Percentiles rank a stretch among this genome's conserved stretches.
Conservation (phyloP, 169 alveolate species). For the Babesia microti region DNA sequence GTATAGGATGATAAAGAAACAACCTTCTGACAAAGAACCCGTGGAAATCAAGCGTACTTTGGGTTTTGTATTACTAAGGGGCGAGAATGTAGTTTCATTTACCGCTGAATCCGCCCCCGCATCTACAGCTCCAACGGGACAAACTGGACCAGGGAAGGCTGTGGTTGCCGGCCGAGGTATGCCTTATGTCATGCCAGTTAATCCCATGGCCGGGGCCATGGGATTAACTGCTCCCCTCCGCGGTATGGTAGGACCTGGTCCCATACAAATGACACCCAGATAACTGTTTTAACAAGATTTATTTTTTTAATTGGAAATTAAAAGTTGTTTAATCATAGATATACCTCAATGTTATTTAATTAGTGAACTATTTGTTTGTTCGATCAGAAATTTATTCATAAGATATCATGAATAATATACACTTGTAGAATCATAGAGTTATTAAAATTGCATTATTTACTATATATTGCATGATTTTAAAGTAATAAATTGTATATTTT, state of each 20-base stretch:
- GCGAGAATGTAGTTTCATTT: constrained; percentile 92
- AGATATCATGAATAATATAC: too few relatives aligned
- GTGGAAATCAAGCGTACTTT: constrained; percentile 87
- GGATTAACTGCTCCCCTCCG: constrained; percentile 50
- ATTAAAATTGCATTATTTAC: too few relatives aligned
- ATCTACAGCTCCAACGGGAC: constrained; percentile 29
- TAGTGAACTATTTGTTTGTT: too few relatives aligned
- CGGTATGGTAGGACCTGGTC: constrained; percentile 52
- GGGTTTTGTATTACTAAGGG: constrained; percentile 92
- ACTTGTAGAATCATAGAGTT: too few relatives aligned
- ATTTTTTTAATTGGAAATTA: too few relatives aligned
- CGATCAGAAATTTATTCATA: too few relatives aligned
- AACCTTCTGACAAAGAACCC: constrained; percentile 28
- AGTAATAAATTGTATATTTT: too few relatives aligned
- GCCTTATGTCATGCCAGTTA: constrained; percentile 27
- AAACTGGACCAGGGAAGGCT: constrained; percentile 61
- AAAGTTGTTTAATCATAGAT: too few relatives aligned
- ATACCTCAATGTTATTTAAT: too few relatives aligned
- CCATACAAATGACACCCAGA: constrained; percentile 48
- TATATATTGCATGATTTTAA: too few relatives aligned
- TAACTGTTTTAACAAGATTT: too few relatives aligned
- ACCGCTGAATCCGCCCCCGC: constrained; percentile 96
- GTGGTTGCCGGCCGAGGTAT: constrained; percentile 56
- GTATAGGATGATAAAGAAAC: constrained; percentile 77
- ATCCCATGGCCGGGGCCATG: constrained; percentile 31